Percentiles rank a stretch among this genome's conserved stretches.
phyloP scores from a whole-genome alignment of 2,329 filamentous ascomycete genomes.

The Pseudogymnoascus sp. region DNA sequence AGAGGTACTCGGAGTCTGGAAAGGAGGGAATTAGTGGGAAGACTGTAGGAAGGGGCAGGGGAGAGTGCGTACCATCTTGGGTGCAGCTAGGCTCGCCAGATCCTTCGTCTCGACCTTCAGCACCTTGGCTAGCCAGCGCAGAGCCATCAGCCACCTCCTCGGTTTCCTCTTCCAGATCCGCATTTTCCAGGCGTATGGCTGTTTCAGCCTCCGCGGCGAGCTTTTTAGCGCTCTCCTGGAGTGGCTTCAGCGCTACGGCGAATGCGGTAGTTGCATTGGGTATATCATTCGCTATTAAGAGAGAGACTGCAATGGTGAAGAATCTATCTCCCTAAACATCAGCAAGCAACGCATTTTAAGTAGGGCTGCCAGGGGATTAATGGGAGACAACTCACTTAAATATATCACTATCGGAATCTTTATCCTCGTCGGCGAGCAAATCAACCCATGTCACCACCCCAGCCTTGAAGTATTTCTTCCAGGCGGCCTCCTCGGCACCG shows the following conservation, averaged over 20 bases:
- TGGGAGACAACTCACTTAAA: not conserved
- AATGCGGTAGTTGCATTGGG: not conserved
- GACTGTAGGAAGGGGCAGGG: no score
- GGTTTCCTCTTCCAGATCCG: not conserved
- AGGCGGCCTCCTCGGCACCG: not conserved
- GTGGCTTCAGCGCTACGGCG: not conserved
- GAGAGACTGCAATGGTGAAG: not conserved
- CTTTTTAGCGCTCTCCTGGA: not conserved
- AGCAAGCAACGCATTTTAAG: not conserved
- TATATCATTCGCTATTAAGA: not conserved
- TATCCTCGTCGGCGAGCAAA: not conserved
- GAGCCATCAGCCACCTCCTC: not conserved
- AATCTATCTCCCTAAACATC: not conserved
- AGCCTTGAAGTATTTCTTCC: not conserved
- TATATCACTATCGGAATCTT: not conserved
- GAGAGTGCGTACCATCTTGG: not conserved
- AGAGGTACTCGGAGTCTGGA: not conserved
- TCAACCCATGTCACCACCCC: not conserved
- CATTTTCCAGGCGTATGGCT: not conserved
- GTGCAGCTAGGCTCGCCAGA: not conserved
- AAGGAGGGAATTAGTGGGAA: not conserved
- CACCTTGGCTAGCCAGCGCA: not conserved
- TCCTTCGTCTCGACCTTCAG: not conserved
- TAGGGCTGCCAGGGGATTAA: not conserved
- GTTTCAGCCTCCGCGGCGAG: not conserved